Evolutionary conservation across 371 early-diverging fungal genomes (phyloP), one percentile per base, ranked within the genome.

Genomic region (Rhizopus stolonifer): DNA sequence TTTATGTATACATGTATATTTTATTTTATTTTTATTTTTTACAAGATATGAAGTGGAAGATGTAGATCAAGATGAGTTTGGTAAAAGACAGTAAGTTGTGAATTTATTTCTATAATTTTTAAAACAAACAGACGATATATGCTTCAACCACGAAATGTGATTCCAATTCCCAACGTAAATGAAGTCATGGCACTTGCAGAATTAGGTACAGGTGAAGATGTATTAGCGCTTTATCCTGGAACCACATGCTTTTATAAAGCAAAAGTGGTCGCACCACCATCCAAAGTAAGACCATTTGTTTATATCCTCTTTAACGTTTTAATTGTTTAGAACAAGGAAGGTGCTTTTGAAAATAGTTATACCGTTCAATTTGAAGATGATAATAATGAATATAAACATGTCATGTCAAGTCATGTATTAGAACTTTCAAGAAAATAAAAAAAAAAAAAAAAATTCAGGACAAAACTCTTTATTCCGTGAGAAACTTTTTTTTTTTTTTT

Each of bases 221-320:
- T 93, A 11, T 65, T 93, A 39, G 93, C 93, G 4, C 67, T 93
- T 22, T 95, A 91, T 65, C 93, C 93, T 3, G 77, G 81, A 0
- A 93, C 90, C 4, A 92, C 91, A 1, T 91, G 89, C 54, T 94
- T 93, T 58, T 94, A 94, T 67, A 81, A 84, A 54, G 94, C 89
- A 0, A 76, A 70, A 4, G 89, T 93, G 0, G 69, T 86, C 1
- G 56, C 70, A 4, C 79, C 90, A 7, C 91, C 92, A 2, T 78
- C 72, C 44, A 86, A 87, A 82, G 85, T 85, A 77, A 54, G 10
- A 11, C 6, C 2, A 29, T 11, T n/a, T n/a, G n/a, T n/a, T n/a
- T n/a, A 29, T 29, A 11, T 29, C 29, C 6, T 29, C 29, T 29
- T 9, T 29, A 29, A 29, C 29, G 6, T 29, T 29, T 29, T 9